These are phyloP conservation scores for Trichoderma atrobrunneum DNA, from an alignment of 2,329 filamentous ascomycete species.

Conservation along the genomic window DNA sequence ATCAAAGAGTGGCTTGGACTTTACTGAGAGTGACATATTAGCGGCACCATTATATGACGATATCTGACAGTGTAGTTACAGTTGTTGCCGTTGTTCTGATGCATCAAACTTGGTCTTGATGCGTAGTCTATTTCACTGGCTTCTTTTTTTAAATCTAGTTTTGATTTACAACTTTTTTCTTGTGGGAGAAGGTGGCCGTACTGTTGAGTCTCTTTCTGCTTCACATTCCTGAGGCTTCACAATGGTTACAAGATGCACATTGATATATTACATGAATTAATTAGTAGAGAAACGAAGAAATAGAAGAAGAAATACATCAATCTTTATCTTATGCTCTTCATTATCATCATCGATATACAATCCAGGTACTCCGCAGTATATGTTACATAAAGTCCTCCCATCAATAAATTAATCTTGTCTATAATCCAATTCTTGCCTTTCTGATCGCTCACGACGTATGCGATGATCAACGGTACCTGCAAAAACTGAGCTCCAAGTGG, in stretches of 20 bases:
- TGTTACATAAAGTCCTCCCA: background rate
- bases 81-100: background rate
- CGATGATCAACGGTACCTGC: background rate
- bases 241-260: background rate
- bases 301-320: background rate
- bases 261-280: accelerated
- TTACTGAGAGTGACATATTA: background rate
- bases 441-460: background rate
- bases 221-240: background rate
- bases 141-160: too few species aligned
- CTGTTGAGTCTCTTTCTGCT: background rate
- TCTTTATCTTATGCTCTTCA: background rate
- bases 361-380: background rate
- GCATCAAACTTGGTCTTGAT: background rate
- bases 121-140: too few species aligned
- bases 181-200: too few species aligned
- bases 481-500: background rate
- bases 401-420: background rate
- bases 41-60: background rate
- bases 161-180: too few species aligned
- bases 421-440: background rate
- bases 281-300: background rate
- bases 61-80: background rate
- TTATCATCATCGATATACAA: background rate
- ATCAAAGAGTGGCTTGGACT: background rate